Percentiles rank a stretch among this genome's conserved stretches.
These are phyloP conservation scores for Trifolium subterraneum DNA, from an alignment of 306 rosid genomes.

Conservation along the genomic window DNA sequence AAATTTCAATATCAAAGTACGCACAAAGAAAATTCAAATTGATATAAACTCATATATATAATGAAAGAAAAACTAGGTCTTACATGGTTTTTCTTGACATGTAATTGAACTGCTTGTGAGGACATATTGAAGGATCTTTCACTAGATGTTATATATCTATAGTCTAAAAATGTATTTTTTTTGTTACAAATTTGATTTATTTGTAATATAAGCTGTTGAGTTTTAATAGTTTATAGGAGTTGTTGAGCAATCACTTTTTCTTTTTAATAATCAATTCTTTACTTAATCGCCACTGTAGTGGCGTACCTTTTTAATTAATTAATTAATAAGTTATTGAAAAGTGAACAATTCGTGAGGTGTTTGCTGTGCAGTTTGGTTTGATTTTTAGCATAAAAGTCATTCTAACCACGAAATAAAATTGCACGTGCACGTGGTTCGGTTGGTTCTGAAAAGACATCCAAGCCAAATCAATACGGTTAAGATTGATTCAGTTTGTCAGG, in stretches of 20 bases:
- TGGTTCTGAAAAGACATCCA: too few species aligned
- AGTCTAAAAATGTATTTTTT: background rate
- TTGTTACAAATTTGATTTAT: slow-evolving; percentile 17
- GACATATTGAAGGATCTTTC: slow-evolving; percentile 51
- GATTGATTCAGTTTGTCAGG: too few species aligned
- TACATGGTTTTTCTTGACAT: slow-evolving; percentile 54
- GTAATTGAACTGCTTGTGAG: slow-evolving; percentile 55
- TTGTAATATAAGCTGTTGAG: slow-evolving; percentile 29
- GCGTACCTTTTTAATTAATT: slow-evolving; percentile 20
- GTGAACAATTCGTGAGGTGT: too few species aligned
- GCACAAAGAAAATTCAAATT: slow-evolving; percentile 24
- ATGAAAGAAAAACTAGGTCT: slow-evolving; percentile 21
- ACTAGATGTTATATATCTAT: background rate
- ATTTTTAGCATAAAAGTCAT: too few species aligned
- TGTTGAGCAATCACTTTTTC: slow-evolving; percentile 33
- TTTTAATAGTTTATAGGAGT: slow-evolving; percentile 15
- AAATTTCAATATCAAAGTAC: background rate
- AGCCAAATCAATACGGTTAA: too few species aligned
- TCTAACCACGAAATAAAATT: too few species aligned
- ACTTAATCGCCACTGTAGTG: slow-evolving; percentile 32
- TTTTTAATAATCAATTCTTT: slow-evolving; percentile 36
- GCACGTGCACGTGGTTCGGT: too few species aligned
- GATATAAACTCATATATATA: slow-evolving; percentile 2
- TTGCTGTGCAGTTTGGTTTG: too few species aligned
- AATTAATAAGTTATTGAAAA: too few species aligned